Evolutionary conservation across 176 grass and related monocot species (phyloP).

Genomic region (Neostapfia colusana): DNA sequence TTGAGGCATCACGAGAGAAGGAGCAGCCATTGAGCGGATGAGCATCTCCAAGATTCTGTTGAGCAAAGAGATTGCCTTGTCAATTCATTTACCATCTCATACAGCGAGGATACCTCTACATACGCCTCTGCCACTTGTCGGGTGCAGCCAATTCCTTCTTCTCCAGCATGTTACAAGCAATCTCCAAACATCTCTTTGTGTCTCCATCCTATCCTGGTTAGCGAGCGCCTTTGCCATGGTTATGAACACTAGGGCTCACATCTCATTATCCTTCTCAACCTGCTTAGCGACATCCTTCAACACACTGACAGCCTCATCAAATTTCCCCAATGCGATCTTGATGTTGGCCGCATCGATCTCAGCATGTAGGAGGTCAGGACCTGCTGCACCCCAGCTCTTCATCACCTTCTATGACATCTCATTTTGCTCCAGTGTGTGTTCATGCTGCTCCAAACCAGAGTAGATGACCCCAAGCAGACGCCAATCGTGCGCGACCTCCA

Average conservation of each 20-base stretch:
- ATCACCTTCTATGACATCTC: constrained; percentile 76
- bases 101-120: no score
- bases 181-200: no score
- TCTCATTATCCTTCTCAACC: constrained; percentile 59
- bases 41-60: no score
- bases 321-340: constrained; percentile 79
- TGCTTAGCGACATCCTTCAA: constrained; percentile 49
- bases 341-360: constrained; percentile 83
- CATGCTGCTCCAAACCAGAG: constrained; percentile 77
- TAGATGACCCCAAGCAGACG: constrained; percentile 91
- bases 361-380: constrained; percentile 58
- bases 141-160: no score
- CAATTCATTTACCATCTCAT: no score
- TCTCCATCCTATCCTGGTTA: constrained; percentile 57
- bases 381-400: constrained; percentile 68
- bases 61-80: no score
- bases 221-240: constrained; percentile 81
- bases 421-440: constrained; percentile 73
- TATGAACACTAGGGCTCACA: constrained; percentile 70
- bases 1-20: no score
- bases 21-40: no score
- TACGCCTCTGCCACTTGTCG: no score
- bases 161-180: no score
- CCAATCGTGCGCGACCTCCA: constrained; percentile 80
- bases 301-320: constrained; percentile 62